Evolutionary conservation across 2,329 filamentous ascomycete species (phyloP).

Genomic region (Pseudogymnoascus sp.): DNA sequence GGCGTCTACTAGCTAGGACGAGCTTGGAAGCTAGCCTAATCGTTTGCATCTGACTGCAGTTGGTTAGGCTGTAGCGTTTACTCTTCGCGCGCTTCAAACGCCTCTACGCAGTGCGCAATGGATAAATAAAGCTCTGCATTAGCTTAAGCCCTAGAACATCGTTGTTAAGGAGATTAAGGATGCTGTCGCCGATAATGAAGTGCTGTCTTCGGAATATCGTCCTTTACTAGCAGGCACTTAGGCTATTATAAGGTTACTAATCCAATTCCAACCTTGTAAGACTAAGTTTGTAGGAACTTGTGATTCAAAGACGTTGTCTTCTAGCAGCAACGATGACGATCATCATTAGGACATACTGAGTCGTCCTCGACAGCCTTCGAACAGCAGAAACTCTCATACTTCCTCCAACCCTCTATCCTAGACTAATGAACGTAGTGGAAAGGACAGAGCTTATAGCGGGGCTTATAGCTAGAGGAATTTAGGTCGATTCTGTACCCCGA

Average conservation of each 20-base stretch:
- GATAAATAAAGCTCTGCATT: not conserved
- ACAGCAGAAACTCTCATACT: not conserved
- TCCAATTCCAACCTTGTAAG: not conserved
- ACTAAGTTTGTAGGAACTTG: not conserved
- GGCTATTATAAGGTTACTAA: not conserved
- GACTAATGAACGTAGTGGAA: not conserved
- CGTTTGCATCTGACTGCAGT: not conserved
- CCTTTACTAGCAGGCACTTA: not conserved
- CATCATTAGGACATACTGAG: not conserved
- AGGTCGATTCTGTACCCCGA: conserved; percentile 1
- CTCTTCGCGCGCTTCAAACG: not conserved
- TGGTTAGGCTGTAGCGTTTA: not conserved
- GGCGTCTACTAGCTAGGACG: not conserved
- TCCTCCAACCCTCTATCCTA: not conserved
- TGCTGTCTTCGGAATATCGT: not conserved
- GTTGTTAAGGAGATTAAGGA: conserved; percentile 2
- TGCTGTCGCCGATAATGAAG: not conserved
- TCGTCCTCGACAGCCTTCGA: not conserved
- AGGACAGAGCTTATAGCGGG: not conserved
- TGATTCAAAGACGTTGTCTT: not conserved
- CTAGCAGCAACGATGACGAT: not conserved
- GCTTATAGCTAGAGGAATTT: not conserved
- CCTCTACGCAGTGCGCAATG: not conserved
- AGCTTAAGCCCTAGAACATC: not conserved
- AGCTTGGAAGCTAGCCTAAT: not conserved